Evolutionary conservation across 495 filamentous ascomycete species (phyloP).

Genomic region (Penicillium argentinense): DNA sequence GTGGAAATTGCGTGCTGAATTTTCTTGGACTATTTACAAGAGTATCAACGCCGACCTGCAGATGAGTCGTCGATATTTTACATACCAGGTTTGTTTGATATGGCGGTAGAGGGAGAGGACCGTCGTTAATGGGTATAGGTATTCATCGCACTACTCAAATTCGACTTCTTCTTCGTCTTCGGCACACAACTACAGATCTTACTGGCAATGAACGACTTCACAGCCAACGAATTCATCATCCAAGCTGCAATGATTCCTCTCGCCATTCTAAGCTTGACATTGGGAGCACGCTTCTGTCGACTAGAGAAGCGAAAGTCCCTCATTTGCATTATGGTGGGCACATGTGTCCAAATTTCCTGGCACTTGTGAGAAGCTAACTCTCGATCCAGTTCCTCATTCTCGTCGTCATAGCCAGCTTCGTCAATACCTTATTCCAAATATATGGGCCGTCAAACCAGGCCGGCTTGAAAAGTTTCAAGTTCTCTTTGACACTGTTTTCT

Average conservation of each 20-base stretch:
- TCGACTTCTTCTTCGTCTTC: conserved; percentile 24
- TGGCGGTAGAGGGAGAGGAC: too few species aligned
- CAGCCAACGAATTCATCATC: conserved; percentile 11
- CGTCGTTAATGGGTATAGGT: conserved; percentile 5
- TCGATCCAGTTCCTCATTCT: conserved; percentile 11
- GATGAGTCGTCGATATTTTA: conserved; percentile 19
- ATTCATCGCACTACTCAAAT: conserved; percentile 21
- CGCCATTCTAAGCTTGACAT: conserved; percentile 8
- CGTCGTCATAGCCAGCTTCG: conserved; percentile 11
- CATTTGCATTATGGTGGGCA: conserved; percentile 10
- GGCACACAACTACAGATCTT: conserved; percentile 22
- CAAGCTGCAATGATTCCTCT: conserved; percentile 15
- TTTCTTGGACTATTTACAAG: conserved; percentile 20
- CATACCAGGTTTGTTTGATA: conserved; percentile 11
- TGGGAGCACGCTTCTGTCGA: conserved; percentile 14
- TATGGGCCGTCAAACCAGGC: background rate
- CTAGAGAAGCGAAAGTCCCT: conserved; percentile 18
- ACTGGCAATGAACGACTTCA: conserved; percentile 5
- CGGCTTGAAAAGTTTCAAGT: conserved; percentile 8
- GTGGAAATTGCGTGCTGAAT: conserved; percentile 20
- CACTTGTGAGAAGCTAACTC: conserved; percentile 2
- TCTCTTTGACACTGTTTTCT: conserved; percentile 20
- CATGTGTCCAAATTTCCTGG: background rate
- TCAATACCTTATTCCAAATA: conserved; percentile 7
- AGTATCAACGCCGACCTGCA: conserved; percentile 19